phyloP scores from a whole-genome alignment of 331 rosid species.

The Pyrus hybrid region DNA sequence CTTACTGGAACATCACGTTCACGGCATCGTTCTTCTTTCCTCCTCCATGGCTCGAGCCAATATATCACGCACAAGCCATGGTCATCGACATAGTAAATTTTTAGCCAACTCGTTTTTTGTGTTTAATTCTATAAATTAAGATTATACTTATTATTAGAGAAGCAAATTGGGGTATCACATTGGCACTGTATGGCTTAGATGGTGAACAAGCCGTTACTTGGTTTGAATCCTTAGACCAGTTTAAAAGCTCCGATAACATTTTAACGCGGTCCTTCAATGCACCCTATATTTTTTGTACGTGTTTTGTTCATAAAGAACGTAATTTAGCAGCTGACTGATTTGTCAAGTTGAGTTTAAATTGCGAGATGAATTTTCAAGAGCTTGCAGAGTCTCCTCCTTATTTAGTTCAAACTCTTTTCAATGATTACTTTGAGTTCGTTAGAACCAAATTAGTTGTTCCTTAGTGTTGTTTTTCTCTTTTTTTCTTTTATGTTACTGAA shows the following conservation, averaged over 20 bases:
- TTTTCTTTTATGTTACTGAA: too few species aligned
- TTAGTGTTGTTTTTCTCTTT: too few species aligned
- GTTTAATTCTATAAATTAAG: not conserved
- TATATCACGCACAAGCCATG: not conserved
- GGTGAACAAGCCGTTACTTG: not conserved
- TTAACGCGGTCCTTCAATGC: not conserved
- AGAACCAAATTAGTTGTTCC: too few species aligned
- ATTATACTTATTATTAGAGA: not conserved
- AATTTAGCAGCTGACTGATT: too few species aligned
- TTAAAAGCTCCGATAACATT: too few species aligned
- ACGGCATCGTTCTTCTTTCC: slow-evolving; percentile 19
- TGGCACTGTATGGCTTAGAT: not conserved
- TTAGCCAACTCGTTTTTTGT: not conserved
- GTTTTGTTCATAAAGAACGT: not conserved
- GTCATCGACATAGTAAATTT: not conserved
- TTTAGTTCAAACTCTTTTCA: too few species aligned
- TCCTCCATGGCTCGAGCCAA: slow-evolving; percentile 8
- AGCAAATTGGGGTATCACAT: not conserved
- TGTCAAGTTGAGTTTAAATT: too few species aligned
- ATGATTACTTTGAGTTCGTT: too few species aligned
- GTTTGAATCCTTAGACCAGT: not conserved
- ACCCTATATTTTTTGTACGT: not conserved
- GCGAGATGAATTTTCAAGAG: too few species aligned
- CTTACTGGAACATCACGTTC: slow-evolving; percentile 21
- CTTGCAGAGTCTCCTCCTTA: too few species aligned